phyloP scores from a whole-genome alignment of 1,284 basidiomycete genomes.

The Cutaneotrichosporon daszewskae region DNA sequence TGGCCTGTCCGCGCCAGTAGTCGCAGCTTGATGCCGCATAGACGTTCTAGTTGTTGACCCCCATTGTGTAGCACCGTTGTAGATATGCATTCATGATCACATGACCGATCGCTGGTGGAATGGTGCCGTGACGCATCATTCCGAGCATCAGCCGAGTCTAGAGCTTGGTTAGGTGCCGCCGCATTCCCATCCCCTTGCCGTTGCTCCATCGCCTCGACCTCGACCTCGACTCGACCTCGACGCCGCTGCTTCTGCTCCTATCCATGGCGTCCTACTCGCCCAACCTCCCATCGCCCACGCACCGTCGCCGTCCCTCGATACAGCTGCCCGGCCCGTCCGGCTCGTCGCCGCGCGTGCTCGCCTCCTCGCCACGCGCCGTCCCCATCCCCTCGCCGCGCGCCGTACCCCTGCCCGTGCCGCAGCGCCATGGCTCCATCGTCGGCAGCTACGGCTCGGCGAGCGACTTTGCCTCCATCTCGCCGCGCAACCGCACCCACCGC shows the following conservation, averaged over 20 bases:
- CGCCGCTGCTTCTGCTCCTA: no score
- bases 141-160: no score
- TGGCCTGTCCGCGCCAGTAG: no score
- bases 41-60: no score
- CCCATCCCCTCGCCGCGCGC: constrained; percentile 20
- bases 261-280: not conserved
- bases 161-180: no score
- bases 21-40: no score
- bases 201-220: no score
- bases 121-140: no score
- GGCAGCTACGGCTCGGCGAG: constrained; percentile 19
- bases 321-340: constrained; percentile 5
- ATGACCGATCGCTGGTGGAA: no score
- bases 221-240: not conserved
- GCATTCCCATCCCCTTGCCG: no score
- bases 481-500: constrained; percentile 2
- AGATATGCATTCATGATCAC: no score
- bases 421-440: constrained; percentile 22
- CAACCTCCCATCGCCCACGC: not conserved
- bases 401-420: constrained; percentile 22
- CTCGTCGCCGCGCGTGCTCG: not conserved
- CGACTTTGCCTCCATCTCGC: constrained; percentile 12
- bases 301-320: constrained; percentile 14
- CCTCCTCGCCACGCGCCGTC: constrained; percentile 7
- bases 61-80: no score